These are phyloP conservation scores for Colletotrichum sp. DNA, from an alignment of 2,329 filamentous ascomycete genomes.

Conservation along the genomic window DNA sequence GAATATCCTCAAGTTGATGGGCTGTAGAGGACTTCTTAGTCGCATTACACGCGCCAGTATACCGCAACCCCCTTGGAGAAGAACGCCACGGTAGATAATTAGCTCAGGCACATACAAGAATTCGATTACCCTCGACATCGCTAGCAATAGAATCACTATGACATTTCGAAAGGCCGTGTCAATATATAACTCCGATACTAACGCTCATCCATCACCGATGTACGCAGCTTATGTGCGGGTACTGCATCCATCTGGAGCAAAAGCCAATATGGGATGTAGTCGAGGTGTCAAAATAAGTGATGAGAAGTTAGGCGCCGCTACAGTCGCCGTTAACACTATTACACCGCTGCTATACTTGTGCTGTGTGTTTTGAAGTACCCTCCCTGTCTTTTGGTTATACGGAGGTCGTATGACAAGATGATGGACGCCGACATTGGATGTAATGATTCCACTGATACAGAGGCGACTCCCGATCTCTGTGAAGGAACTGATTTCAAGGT, in stretches of 20 bases:
- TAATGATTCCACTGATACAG: background rate
- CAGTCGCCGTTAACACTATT: too few species aligned
- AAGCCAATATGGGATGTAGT: background rate
- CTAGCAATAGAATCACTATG: background rate
- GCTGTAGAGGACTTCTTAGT: background rate
- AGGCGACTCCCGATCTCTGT: background rate
- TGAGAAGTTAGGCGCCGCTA: too few species aligned
- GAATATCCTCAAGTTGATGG: accelerated
- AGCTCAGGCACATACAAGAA: background rate
- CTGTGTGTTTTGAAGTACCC: too few species aligned
- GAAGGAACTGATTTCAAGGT: background rate
- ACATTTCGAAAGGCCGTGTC: background rate
- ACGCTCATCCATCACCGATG: background rate
- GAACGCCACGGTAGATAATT: background rate
- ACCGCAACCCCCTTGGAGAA: background rate
- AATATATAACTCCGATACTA: background rate
- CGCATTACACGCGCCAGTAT: background rate
- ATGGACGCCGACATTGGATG: too few species aligned
- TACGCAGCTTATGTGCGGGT: background rate
- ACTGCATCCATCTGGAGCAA: background rate
- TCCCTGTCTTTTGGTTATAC: too few species aligned
- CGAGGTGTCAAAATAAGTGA: too few species aligned
- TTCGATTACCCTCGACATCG: too few species aligned
- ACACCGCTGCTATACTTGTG: too few species aligned
- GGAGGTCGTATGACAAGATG: too few species aligned